Percentiles rank a stretch among this genome's conserved stretches.
Conservation (phyloP, 1,284 basidiomycete species). For the Exobasidium cylindrosporum region DNA sequence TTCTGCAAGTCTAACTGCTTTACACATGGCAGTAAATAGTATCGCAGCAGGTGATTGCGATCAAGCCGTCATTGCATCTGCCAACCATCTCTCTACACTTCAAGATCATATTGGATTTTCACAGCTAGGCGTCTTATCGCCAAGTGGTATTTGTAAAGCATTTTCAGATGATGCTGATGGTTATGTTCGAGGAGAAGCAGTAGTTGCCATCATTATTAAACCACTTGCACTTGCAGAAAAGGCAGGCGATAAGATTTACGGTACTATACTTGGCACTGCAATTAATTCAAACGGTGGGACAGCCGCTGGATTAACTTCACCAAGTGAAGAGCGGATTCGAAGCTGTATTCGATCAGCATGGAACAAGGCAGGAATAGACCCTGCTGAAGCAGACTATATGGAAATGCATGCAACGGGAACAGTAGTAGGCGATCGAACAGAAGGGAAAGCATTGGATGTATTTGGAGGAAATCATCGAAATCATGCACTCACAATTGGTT, state of each 20-base stretch:
- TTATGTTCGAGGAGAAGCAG: conserved; percentile 26
- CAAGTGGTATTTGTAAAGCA: conserved; percentile 22
- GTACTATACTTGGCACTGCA: conserved; percentile 19
- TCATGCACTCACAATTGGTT: conserved; percentile 21
- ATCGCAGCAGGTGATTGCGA: conserved; percentile 25
- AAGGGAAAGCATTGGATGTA: conserved; percentile 23
- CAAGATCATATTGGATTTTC: conserved; percentile 21
- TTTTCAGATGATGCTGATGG: conserved; percentile 24
- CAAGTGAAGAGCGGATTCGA: conserved; percentile 18
- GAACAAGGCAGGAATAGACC: conserved; percentile 14
- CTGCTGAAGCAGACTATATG: conserved; percentile 17
- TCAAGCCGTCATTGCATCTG: conserved; percentile 23
- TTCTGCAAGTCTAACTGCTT: conserved; percentile 21
- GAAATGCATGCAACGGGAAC: conserved; percentile 30
- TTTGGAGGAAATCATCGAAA: conserved; percentile 18
- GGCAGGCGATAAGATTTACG: conserved; percentile 25
- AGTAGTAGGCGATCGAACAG: conserved; percentile 26
- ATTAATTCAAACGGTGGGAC: conserved; percentile 25
- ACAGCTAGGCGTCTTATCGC: conserved; percentile 21
- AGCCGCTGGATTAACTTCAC: conserved; percentile 19
- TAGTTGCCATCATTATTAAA: conserved; percentile 24
- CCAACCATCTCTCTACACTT: conserved; percentile 17
- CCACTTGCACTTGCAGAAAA: conserved; percentile 16
- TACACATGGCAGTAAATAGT: conserved; percentile 24
- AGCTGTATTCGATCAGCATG: conserved; percentile 17